phyloP scores from a whole-genome alignment of 2,329 filamentous ascomycete genomes.

The Cordyceps farinosa region DNA sequence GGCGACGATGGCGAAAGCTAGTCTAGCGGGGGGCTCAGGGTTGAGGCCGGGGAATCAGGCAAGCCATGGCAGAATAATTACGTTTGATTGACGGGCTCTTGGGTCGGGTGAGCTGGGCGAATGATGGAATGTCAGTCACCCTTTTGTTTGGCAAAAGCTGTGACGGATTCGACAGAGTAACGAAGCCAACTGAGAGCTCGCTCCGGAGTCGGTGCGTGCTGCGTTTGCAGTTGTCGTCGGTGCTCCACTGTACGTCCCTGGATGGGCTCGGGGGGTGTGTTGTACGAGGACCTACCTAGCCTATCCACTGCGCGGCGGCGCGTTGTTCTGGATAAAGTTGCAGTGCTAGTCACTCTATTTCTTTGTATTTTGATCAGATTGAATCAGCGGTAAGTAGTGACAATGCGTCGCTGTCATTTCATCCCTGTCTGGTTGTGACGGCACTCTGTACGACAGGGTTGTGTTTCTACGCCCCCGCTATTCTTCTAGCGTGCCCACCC shows the following conservation, averaged over 20 bases:
- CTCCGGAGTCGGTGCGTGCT: slow-evolving; percentile 10
- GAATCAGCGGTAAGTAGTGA: not conserved
- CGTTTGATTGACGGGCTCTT: too few species aligned
- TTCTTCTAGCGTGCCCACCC: slow-evolving; percentile 11
- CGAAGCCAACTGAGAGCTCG: not conserved
- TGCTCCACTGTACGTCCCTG: not conserved
- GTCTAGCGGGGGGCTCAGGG: not conserved
- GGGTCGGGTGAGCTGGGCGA: too few species aligned
- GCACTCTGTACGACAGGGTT: not conserved
- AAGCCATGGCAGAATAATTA: too few species aligned
- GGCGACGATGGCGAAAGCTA: slow-evolving; percentile 2
- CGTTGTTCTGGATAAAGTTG: too few species aligned
- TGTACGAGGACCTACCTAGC: not conserved
- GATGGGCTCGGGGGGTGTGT: not conserved
- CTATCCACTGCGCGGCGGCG: not conserved
- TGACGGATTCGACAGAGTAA: not conserved
- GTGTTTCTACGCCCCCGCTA: not conserved
- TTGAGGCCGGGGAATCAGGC: too few species aligned
- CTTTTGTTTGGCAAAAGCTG: not conserved
- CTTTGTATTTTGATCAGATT: not conserved
- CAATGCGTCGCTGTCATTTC: too few species aligned
- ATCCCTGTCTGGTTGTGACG: too few species aligned
- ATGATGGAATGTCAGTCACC: too few species aligned
- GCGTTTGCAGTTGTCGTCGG: slow-evolving; percentile 3
- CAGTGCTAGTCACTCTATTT: too few species aligned